Base-by-base conservation (phyloP, 768 basidiomycete genomes). In the Megacollybia marginata region DNA sequence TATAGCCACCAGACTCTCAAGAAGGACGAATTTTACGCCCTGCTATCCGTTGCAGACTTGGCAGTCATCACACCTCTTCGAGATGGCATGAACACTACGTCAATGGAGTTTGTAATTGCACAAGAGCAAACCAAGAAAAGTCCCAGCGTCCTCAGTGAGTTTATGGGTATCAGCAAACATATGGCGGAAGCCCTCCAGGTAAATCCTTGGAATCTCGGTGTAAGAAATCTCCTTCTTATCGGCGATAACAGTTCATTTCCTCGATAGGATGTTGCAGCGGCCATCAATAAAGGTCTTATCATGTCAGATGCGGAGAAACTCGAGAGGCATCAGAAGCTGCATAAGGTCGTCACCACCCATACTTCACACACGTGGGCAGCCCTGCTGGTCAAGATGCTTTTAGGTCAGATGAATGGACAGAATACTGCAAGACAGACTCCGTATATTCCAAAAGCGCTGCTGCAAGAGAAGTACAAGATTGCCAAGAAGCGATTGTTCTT, bases 41-140 rank as follows among this genome's bases (percentile, higher is more conserved):
- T 99, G 11, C 73, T 99, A 34, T 85, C 83, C 49, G 94, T 91
- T 4, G 94, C 95, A 6, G 94, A 97, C 62, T 76, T 98, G 11
- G 95, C 87, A 13, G 85, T 98, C 38, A 95, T 97, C 65, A 97
- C 95, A 0, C 92, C 93, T 1, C 75, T 97, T 7, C 82, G 95
- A 33, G 95, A 99, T 61, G 96, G 95, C 6, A 98, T 98, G 96
- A 99, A 99, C 74, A 97, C 95, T 12, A 96, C 94, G 0, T 87
- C 85, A 47, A 95, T 96, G 92, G 95, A 98, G 67, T 97, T 94
- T 65, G 88, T 95, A 28, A 88, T 98, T 53, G 92, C 93, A 33
- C 95, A 99, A 68, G 80, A 88, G 57, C 75, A 74, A 58, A 87
- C 90, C 47, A 85, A 86, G 62, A 82, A 81, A 67, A 84, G 81